A percentile compares a stretch with the other conserved stretches of the same genome.
These are phyloP conservation scores for Heritiera fomes DNA, from an alignment of 345 rosid species.

Conservation along the genomic window DNA sequence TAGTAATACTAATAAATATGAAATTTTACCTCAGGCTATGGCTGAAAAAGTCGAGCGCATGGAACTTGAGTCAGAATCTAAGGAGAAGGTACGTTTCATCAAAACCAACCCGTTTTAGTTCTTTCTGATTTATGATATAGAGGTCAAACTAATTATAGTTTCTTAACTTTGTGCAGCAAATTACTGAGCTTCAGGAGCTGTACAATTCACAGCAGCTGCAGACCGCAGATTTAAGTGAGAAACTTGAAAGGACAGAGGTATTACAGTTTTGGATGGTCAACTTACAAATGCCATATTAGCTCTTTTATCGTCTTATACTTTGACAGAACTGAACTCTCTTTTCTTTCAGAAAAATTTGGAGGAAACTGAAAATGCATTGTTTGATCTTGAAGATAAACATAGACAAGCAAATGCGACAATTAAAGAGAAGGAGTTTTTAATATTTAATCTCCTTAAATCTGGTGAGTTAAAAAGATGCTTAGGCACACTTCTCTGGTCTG, in stretches of 20 bases:
- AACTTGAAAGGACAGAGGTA: slow-evolving; percentile 93
- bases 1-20: slow-evolving; percentile 18
- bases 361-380: slow-evolving; percentile 79
- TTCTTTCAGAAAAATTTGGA: slow-evolving; percentile 70
- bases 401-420: slow-evolving; percentile 89
- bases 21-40: slow-evolving; percentile 67
- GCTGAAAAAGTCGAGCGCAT: slow-evolving; percentile 91
- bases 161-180: slow-evolving; percentile 51
- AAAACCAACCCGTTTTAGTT: slow-evolving; percentile 6
- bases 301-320: slow-evolving; percentile 6
- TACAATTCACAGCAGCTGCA: slow-evolving; percentile 74
- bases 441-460: slow-evolving; percentile 80
- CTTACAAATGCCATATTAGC: neutral
- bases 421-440: slow-evolving; percentile 89
- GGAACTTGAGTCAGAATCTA: slow-evolving; percentile 81
- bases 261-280: neutral
- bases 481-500: slow-evolving; percentile 1
- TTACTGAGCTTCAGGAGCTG: slow-evolving; percentile 84
- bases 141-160: slow-evolving; percentile 23
- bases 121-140: slow-evolving; percentile 1
- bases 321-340: slow-evolving; percentile 27
- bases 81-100: slow-evolving; percentile 62
- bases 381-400: slow-evolving; percentile 93
- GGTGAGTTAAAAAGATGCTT: slow-evolving; percentile 44
- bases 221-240: slow-evolving; percentile 67